These are phyloP conservation scores for Morella rubra DNA, from an alignment of 306 rosid species.

Conservation along the genomic window DNA sequence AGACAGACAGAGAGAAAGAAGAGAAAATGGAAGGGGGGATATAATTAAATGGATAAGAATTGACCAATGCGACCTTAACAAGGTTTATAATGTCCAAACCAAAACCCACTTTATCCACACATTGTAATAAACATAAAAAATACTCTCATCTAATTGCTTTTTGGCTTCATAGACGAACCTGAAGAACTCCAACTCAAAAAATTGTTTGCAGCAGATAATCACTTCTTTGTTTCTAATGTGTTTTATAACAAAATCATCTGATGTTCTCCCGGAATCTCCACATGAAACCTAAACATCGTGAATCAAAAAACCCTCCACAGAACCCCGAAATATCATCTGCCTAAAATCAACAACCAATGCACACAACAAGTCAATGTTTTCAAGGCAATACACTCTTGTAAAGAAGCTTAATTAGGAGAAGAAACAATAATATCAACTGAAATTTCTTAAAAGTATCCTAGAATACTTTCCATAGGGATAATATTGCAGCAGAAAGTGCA, in stretches of 20 bases:
- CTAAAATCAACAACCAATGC: background rate
- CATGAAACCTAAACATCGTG: too few relatives aligned
- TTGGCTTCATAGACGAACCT: background rate
- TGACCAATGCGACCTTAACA: background rate
- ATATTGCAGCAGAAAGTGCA: background rate
- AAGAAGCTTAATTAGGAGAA: background rate
- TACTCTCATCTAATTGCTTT: background rate
- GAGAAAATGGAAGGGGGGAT: background rate
- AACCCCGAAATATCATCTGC: background rate
- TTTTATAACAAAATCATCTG: too few relatives aligned
- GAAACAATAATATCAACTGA: background rate
- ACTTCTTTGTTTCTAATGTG: too few relatives aligned
- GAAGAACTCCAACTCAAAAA: background rate
- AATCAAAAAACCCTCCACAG: background rate
- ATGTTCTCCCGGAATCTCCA: too few relatives aligned
- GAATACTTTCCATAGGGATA: background rate
- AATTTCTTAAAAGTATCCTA: slow-evolving; percentile 8
- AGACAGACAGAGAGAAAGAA: background rate
- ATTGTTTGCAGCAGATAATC: too few relatives aligned
- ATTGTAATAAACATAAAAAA: background rate
- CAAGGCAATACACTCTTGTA: background rate
- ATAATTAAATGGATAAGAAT: background rate
- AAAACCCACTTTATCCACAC: background rate
- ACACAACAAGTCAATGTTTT: background rate
- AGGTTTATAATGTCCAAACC: background rate